phyloP scores from a whole-genome alignment of 371 early-diverging fungal genomes.

The Mucor sp. region DNA sequence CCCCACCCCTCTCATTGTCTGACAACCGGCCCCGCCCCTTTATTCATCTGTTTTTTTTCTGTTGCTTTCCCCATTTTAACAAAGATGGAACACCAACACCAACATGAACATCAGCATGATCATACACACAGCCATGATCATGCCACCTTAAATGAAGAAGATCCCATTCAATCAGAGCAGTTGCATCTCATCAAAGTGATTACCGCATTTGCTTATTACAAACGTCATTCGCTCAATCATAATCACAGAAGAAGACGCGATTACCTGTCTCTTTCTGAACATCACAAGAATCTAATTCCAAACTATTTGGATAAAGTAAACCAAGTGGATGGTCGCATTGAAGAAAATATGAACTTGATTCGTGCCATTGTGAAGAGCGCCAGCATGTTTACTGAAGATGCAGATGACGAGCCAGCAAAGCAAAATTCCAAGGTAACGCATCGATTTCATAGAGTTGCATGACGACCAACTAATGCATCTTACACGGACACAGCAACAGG shows the following conservation, averaged over 20 bases:
- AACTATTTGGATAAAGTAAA: conserved; percentile 54
- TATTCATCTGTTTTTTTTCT: neutral
- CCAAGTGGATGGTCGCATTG: conserved; percentile 46
- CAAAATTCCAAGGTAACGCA: neutral
- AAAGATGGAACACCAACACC: neutral
- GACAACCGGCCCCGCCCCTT: neutral
- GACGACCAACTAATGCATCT: neutral
- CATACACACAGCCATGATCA: neutral
- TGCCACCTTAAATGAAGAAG: neutral
- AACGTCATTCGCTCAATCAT: conserved; percentile 61
- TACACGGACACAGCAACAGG: neutral
- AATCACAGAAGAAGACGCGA: conserved; percentile 76
- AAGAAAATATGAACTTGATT: conserved; percentile 49
- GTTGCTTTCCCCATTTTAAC: neutral
- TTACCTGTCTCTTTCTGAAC: conserved; percentile 61
- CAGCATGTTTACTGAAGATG: conserved; percentile 28
- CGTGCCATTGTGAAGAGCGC: conserved; percentile 46
- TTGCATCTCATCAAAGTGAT: conserved; percentile 65
- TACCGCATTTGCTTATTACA: conserved; percentile 75
- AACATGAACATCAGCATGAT: conserved; percentile 2
- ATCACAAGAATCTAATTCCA: conserved; percentile 66
- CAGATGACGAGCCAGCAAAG: conserved; percentile 1
- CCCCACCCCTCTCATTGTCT: neutral
- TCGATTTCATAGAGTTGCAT: neutral
- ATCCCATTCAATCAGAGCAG: conserved; percentile 28